Base-by-base conservation (phyloP, 75 land plant genomes). In the Ceratopteris richardii region DNA sequence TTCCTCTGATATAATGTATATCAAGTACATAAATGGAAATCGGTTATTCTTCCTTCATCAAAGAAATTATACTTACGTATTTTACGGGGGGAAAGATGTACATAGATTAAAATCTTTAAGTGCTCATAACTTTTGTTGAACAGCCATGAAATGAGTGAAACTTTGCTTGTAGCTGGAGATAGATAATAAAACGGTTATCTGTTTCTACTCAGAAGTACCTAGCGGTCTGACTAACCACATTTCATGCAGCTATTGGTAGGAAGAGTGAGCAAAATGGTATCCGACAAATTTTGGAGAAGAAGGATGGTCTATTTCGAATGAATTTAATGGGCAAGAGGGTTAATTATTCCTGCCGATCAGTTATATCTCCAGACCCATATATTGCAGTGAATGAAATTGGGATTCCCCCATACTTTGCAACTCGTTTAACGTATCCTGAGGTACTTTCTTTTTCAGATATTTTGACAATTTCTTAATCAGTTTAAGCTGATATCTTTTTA, bases 311-410 rank as follows among this genome's bases (percentile, higher is more conserved):
- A 18, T 84, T 93, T 58, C 85, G 98, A 29, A 87, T 84, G 73
- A 93, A 93, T 46, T 75, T 93, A 90, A 93, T 93, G 98, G 98
- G 98, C 20, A 93, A 93, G 67, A 82, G 98, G 52, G 98, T 92
- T 41, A 92, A 92, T 66, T 84, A 60, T 78, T 84, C 98, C 7
- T 92, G 98, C 44, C 84, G 98, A 4, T 88, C 98, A 26, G 98
- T 93, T 39, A 93, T 93, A 33, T 93, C 98, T 29, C 98, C 98
- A 46, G 98, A 93, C 70, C 98, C 98, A 25, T 93, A 85, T 60
- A 67, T 93, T 25, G 86, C 90, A n/a, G 98, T 93, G 5, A 89
- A 93, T 77, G 98, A 93, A 69, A 93, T 93, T 65, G 98, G 98
- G 13, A 79, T 93, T 62, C 98, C 98, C 28, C 98, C 96, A 19